Conservation (phyloP, 495 filamentous ascomycete species). For the Rusavskia elegans region DNA sequence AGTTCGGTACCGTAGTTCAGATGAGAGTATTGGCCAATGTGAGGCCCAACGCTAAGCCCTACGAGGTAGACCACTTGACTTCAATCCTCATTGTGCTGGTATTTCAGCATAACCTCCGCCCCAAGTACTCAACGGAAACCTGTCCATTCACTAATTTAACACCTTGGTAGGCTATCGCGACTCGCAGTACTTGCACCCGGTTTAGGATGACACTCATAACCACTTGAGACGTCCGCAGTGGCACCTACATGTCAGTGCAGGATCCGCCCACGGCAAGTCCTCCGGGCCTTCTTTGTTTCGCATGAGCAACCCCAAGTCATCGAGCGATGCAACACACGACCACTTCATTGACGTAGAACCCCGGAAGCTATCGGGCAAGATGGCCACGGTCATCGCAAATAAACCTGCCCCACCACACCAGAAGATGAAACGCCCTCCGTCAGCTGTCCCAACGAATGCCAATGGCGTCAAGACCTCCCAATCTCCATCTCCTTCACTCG, state of each 20-base stretch:
- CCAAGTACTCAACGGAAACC: neutral
- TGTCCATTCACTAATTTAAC: no score
- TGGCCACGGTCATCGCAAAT: slow-evolving; percentile 37
- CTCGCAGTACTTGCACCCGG: no score
- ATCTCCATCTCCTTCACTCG: slow-evolving; percentile 48
- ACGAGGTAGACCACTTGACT: neutral
- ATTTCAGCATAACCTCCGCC: neutral
- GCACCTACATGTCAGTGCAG: no score
- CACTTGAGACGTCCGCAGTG: no score
- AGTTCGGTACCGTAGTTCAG: no score
- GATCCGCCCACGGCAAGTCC: no score
- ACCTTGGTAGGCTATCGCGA: no score
- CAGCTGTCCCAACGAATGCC: slow-evolving; percentile 42
- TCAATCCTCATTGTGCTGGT: neutral
- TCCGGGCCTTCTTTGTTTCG: no score
- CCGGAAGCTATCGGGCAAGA: slow-evolving; percentile 5
- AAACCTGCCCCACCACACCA: slow-evolving; percentile 34
- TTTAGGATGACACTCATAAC: no score
- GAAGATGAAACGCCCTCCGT: slow-evolving; percentile 51
- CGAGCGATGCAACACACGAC: no score
- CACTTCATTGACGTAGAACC: neutral
- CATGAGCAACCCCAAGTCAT: no score
- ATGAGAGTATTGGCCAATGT: no score
- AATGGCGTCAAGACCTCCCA: slow-evolving; percentile 50
- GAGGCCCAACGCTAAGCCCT: neutral